Conservation (phyloP, 2,329 filamentous ascomycete genomes). For the Sphaerulina vaccinii region DNA sequence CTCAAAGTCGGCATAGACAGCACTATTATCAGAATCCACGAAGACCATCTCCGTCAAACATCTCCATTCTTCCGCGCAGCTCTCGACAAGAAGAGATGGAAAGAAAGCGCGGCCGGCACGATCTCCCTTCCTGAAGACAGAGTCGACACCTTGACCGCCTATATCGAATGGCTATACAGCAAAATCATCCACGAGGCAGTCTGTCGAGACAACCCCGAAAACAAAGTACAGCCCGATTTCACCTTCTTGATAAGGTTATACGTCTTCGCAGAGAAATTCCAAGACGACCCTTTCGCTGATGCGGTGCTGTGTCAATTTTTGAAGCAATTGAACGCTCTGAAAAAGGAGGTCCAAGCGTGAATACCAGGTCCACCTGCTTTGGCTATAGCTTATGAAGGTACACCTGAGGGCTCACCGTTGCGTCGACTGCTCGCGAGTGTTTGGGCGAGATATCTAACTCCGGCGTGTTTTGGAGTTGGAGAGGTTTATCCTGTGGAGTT, state of each 20-base stretch:
- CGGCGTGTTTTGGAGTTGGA: neutral
- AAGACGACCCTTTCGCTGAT: slow-evolving; percentile 4
- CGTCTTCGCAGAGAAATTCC: slow-evolving; percentile 10
- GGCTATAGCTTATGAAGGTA: slow-evolving; percentile 3
- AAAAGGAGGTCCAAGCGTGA: no score
- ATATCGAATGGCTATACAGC: slow-evolving; percentile 21
- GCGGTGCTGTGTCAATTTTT: neutral
- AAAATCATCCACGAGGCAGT: neutral
- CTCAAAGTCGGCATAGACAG: neutral
- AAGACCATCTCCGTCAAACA: slow-evolving; percentile 5
- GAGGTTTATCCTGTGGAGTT: slow-evolving; percentile 7
- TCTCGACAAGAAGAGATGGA: slow-evolving; percentile 14
- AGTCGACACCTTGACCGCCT: slow-evolving; percentile 3
- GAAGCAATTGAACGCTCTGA: neutral
- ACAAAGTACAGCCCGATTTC: neutral
- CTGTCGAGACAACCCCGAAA: neutral
- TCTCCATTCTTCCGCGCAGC: slow-evolving; percentile 16
- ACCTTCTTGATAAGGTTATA: neutral
- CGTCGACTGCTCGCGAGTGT: neutral
- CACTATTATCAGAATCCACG: slow-evolving; percentile 9
- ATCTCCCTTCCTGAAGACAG: slow-evolving; percentile 14
- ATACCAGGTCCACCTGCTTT: neutral
- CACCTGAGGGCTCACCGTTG: neutral
- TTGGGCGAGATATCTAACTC: neutral
- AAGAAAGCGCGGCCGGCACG: slow-evolving; percentile 1